phyloP scores from a whole-genome alignment of 257 asterid species.

The Vinca minor region DNA sequence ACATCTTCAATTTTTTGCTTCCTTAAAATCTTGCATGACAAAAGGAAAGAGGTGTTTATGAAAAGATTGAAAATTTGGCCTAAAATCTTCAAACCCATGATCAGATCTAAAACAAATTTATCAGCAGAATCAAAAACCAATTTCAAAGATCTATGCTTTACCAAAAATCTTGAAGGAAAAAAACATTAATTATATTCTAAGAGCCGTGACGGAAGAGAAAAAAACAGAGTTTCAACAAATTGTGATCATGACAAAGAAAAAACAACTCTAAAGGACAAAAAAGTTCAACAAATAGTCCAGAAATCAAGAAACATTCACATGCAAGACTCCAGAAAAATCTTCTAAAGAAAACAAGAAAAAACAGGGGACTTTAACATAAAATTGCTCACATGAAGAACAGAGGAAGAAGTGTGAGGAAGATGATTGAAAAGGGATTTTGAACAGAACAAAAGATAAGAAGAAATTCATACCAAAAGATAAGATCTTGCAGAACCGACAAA shows the following conservation, averaged over 20 bases:
- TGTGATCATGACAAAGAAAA: too few species aligned
- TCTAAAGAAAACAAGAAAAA: not conserved
- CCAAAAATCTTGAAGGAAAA: not conserved
- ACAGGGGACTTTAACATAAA: not conserved
- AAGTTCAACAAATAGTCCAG: too few species aligned
- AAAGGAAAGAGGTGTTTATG: too few species aligned
- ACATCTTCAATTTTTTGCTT: too few species aligned
- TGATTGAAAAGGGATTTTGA: not conserved
- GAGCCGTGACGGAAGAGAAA: too few species aligned
- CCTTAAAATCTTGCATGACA: not conserved
- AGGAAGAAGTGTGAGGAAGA: not conserved
- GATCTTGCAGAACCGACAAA: too few species aligned
- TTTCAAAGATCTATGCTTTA: conserved; percentile 10
- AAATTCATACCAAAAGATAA: not conserved
- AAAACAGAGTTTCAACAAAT: not conserved
- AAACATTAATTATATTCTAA: not conserved
- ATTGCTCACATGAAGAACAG: conserved; percentile 6
- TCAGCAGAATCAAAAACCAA: too few species aligned
- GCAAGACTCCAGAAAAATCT: conserved; percentile 3
- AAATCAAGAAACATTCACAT: not conserved
- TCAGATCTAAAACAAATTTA: conserved; percentile 19
- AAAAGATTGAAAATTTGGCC: not conserved
- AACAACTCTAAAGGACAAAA: too few species aligned
- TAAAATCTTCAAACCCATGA: not conserved
- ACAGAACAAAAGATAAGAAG: not conserved